Conservation (phyloP, 169 alveolate species). For the Haemoproteus tartakovskyi region DNA sequence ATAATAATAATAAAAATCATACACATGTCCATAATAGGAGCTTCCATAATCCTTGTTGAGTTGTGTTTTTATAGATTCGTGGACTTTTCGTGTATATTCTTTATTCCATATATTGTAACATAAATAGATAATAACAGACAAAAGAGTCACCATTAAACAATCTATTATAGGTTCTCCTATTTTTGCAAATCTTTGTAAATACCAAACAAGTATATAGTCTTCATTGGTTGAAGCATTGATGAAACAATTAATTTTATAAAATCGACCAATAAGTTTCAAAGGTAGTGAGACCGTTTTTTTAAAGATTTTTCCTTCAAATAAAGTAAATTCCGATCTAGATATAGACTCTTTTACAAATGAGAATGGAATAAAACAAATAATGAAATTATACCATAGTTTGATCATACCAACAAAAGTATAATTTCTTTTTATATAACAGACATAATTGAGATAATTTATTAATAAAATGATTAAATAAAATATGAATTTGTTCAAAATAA, state of each 20-base stretch:
- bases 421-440: conserved; percentile 56
- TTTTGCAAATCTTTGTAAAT: conserved; percentile 53
- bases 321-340: no score
- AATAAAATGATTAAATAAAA: conserved; percentile 31
- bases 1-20: conserved; percentile 39
- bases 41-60: not conserved
- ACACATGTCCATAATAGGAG: conserved; percentile 12
- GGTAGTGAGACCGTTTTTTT: no score
- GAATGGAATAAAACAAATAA: conserved; percentile 50
- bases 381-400: conserved; percentile 59
- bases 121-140: conserved; percentile 5
- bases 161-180: conserved; percentile 62
- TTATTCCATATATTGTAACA: conserved; percentile 15
- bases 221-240: conserved; percentile 4
- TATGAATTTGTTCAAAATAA: conserved; percentile 13
- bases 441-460: conserved; percentile 47
- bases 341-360: conserved; percentile 22
- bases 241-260: conserved; percentile 51
- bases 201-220: conserved; percentile 46
- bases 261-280: conserved; percentile 13
- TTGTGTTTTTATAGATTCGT: conserved; percentile 26
- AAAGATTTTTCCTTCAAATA: no score
- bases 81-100: conserved; percentile 5
- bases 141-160: conserved; percentile 4
- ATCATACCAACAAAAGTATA: conserved; percentile 46